Base-by-base conservation (phyloP, 2,329 filamentous ascomycete species). In the Hypoxylon sp. region DNA sequence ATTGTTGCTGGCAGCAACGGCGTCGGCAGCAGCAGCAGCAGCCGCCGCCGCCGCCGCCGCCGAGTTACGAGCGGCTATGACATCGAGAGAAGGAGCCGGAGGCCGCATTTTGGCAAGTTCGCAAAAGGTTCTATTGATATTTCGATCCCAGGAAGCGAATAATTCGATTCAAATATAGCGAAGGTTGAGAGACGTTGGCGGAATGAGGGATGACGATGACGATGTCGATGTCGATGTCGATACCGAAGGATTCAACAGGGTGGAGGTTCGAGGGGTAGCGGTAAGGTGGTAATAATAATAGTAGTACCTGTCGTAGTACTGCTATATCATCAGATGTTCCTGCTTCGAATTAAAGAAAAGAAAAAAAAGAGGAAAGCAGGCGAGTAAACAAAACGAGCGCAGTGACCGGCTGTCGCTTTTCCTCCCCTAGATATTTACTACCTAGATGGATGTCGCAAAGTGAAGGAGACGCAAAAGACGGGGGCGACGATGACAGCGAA, bases 11-110 rank as follows among this genome's bases (percentile, higher is more conserved):
- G 52, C 32, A 29, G 64, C 61, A 19, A 60, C 27, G 37, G 52
- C 32, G 19, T 48, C 46, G 50, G 39, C 51, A 14, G 43, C 32
- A 34, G 67, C 62, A 21, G 62, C 32, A 48, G 58, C n/a, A n/a
- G 57, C 52, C 12, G 39, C 54, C n/a, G 64, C 52, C 4, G 56
- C 25, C 12, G 55, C 45, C 8, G 58, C 56, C 21, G 61, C 58
- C 34, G 65, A 62, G 30, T 71, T 67, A 34, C 71, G 73, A 50
- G 72, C 67, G 21, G 74, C 74, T 68, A 75, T 74, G 66, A 75
- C 73, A 72, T 75, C 72, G 70, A 75, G 74, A 55, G 74, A 73
- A 39, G 73, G 72, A 55, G 73, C 74, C 30, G 73, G 70, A 66
- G 69, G 70, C 43, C 70, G 72, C 72, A 72, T 73, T 25, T 64